phyloP scores from a whole-genome alignment of 2,329 filamentous ascomycete species.

The Verticillium isaacii region DNA sequence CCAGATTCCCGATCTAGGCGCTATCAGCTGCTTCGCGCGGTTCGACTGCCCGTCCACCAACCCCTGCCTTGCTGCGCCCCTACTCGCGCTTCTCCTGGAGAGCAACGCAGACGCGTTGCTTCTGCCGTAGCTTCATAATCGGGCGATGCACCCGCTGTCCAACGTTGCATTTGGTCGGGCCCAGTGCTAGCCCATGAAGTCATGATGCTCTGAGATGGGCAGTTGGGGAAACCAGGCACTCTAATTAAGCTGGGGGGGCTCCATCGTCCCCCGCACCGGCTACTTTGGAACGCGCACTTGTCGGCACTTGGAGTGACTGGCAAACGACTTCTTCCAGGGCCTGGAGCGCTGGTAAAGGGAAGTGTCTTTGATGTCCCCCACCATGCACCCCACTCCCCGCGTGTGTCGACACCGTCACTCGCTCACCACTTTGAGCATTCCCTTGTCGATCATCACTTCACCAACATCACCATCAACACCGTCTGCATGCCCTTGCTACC shows the following conservation, averaged over 20 bases:
- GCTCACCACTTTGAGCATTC: not conserved
- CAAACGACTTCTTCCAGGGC: not conserved
- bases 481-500: not conserved
- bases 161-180: not conserved
- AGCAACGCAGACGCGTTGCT: no score
- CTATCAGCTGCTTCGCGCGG: not conserved
- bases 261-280: not conserved
- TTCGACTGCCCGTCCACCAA: not conserved
- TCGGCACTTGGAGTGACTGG: not conserved
- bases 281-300: not conserved
- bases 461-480: not conserved
- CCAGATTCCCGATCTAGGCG: not conserved
- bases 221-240: not conserved
- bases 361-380: not conserved
- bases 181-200: not conserved
- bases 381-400: not conserved
- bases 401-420: not conserved
- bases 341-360: not conserved
- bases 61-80: not conserved
- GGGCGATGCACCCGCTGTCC: not conserved
- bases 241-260: not conserved
- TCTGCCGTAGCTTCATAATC: no score
- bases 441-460: not conserved
- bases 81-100: not conserved
- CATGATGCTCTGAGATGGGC: not conserved